Percentiles rank a stretch among this genome's conserved stretches.
These are phyloP conservation scores for Melanogaster broomeanus DNA, from an alignment of 768 basidiomycete genomes.

Conservation along the genomic window DNA sequence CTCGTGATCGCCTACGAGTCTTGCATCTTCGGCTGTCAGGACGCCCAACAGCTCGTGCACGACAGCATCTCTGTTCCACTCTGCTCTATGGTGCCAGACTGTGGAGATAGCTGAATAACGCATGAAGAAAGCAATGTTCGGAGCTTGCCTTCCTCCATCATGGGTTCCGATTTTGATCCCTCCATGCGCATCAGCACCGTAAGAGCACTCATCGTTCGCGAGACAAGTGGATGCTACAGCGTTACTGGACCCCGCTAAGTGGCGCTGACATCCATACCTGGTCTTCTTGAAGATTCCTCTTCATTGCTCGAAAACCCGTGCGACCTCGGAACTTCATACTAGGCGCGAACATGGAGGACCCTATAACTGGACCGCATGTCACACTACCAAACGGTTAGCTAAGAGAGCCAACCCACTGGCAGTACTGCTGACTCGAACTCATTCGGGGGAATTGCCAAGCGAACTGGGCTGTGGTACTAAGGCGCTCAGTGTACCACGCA, in stretches of 20 bases:
- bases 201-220: background rate
- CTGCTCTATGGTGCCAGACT: too few relatives aligned
- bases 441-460: background rate
- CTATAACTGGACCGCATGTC: background rate
- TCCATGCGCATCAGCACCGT: background rate
- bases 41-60: too few relatives aligned
- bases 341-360: background rate
- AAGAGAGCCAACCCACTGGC: background rate
- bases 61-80: too few relatives aligned
- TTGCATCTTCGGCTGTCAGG: background rate
- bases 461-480: too few relatives aligned
- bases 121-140: background rate
- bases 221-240: background rate
- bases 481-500: background rate
- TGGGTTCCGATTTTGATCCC: background rate
- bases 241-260: background rate
- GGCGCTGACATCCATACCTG: background rate
- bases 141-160: background rate
- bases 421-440: background rate
- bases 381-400: background rate
- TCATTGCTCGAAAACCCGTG: background rate
- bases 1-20: background rate
- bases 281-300: too few relatives aligned
- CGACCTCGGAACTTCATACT: background rate
- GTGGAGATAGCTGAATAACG: background rate